Conservation (phyloP, 2,329 filamentous ascomycete species). For the Exophiala viscosa region DNA sequence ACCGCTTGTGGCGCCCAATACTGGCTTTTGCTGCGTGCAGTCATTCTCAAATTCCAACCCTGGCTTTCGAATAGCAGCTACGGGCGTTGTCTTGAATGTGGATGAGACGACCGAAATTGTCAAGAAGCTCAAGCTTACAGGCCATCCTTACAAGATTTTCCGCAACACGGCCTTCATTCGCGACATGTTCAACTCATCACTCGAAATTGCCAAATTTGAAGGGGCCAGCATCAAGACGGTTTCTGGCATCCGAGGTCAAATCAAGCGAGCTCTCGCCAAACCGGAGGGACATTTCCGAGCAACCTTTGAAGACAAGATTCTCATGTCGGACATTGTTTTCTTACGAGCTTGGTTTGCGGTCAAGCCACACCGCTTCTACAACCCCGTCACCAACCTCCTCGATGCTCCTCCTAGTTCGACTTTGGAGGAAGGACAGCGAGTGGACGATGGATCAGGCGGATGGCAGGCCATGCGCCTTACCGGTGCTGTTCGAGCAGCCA, state of each 20-base stretch:
- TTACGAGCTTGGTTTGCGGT: conserved; percentile 95
- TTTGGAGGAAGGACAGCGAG: conserved; percentile 1
- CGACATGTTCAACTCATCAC: conserved; percentile 90
- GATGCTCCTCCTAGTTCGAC: conserved; percentile 46
- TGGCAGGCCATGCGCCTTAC: conserved; percentile 95
- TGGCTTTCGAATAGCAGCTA: conserved; percentile 91
- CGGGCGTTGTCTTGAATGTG: conserved; percentile 86
- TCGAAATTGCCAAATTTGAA: conserved; percentile 98
- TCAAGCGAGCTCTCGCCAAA: conserved; percentile 90
- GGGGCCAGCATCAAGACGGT: conserved; percentile 94
- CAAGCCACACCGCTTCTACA: conserved; percentile 93
- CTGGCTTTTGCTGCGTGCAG: conserved; percentile 91
- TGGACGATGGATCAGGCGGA: conserved; percentile 36
- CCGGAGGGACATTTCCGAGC: conserved; percentile 95
- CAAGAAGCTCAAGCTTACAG: conserved; percentile 97
- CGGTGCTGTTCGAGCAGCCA: conserved; percentile 77
- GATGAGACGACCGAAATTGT: conserved; percentile 97
- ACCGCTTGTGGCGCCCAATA: conserved; percentile 90
- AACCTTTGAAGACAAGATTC: conserved; percentile 97
- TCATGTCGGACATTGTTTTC: conserved; percentile 96
- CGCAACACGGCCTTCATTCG: conserved; percentile 99
- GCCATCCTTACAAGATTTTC: conserved; percentile 93
- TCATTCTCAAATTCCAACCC: conserved; percentile 78
- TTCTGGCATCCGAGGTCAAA: conserved; percentile 90
- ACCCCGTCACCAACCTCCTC: conserved; percentile 88